Evolutionary conservation across 192 early-diverging fungal genomes (phyloP).

Genomic region (Allomyces arbusculus): DNA sequence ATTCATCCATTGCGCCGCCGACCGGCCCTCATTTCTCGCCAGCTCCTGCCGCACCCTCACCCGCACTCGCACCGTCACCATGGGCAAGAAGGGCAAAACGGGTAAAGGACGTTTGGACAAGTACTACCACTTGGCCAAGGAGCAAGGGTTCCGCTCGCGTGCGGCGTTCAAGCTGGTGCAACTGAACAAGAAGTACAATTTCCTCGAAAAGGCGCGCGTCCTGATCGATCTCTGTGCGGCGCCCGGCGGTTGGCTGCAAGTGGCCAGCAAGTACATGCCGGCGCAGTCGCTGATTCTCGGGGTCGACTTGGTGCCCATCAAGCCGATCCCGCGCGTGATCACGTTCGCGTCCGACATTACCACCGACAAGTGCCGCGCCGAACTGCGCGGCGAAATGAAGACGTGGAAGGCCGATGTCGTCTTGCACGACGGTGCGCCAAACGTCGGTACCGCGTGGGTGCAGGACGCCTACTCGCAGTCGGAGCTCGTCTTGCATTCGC

Average conservation of each 20-base stretch:
- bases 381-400: conserved; percentile 73
- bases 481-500: conserved; percentile 73
- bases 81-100: conserved; percentile 39
- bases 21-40: too few relatives aligned
- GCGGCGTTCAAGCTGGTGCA: conserved; percentile 99
- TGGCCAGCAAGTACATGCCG: conserved; percentile 97
- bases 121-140: conserved; percentile 99
- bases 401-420: conserved; percentile 98
- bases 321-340: conserved; percentile 84
- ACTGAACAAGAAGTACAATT: conserved; percentile 97
- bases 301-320: conserved; percentile 89
- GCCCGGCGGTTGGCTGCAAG: conserved; percentile 96
- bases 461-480: conserved; percentile 94
- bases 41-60: too few relatives aligned
- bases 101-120: conserved; percentile 93
- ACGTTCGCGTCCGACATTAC: conserved; percentile 95
- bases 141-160: conserved; percentile 95
- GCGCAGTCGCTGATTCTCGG: conserved; percentile 76
- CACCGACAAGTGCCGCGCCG: conserved; percentile 73
- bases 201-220: conserved; percentile 67
- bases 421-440: conserved; percentile 97
- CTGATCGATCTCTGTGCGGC: conserved; percentile 96
- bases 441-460: conserved; percentile 86
- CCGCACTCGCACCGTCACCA: not conserved
- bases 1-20: too few relatives aligned